phyloP scores from a whole-genome alignment of 2,329 filamentous ascomycete species.

The Sporothrix pallida region DNA sequence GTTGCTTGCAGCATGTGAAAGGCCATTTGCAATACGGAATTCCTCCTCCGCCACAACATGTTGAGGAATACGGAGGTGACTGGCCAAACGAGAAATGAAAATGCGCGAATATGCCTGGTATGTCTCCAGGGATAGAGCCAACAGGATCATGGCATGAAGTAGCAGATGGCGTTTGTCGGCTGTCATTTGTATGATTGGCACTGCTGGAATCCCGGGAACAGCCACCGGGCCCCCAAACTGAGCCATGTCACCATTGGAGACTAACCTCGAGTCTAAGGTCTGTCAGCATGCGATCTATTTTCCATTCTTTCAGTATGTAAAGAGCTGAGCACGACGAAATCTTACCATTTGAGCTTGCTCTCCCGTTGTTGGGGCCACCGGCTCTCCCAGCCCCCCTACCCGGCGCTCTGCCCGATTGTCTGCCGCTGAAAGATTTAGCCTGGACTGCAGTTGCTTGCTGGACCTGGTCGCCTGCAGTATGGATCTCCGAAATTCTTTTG shows the following conservation, averaged over 20 bases:
- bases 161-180: constrained; percentile 69
- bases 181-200: constrained; percentile 55
- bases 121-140: constrained; percentile 76
- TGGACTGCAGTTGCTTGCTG: constrained; percentile 40
- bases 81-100: constrained; percentile 71
- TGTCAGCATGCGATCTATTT: neutral
- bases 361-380: neutral
- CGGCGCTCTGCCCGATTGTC: neutral
- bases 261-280: neutral
- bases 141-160: constrained; percentile 72
- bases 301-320: neutral
- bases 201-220: neutral
- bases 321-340: neutral
- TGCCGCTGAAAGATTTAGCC: constrained; percentile 23
- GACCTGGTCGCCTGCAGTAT: constrained; percentile 54
- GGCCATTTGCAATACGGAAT: constrained; percentile 71
- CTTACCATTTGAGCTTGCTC: constrained; percentile 23
- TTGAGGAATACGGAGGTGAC: constrained; percentile 71
- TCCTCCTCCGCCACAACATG: constrained; percentile 73
- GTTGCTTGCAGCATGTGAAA: constrained; percentile 73
- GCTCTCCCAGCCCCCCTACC: neutral
- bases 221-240: neutral
- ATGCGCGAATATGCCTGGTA: constrained; percentile 77
- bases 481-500: constrained; percentile 72
- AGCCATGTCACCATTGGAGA: neutral